Percentiles rank a stretch among this genome's conserved stretches.
phyloP scores from a whole-genome alignment of 2,329 filamentous ascomycete species.

The Epichloe sibirici region DNA sequence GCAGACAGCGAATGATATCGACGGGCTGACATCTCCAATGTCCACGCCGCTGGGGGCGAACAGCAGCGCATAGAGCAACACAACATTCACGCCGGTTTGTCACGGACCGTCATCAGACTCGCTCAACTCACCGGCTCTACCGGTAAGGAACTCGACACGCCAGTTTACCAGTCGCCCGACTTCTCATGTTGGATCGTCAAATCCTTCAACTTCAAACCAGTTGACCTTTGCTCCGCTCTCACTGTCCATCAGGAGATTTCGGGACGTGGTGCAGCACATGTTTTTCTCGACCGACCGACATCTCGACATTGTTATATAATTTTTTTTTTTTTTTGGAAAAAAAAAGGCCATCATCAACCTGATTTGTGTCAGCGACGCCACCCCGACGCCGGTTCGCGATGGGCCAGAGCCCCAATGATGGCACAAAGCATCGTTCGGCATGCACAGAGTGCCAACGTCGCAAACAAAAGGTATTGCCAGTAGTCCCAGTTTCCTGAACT shows the following conservation, averaged over 20 bases:
- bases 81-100: not conserved
- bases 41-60: not conserved
- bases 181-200: not conserved
- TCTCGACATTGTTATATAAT: not conserved
- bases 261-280: not conserved
- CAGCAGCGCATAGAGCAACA: not conserved
- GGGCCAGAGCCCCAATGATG: constrained; percentile 8
- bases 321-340: not conserved
- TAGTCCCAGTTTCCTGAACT: not conserved
- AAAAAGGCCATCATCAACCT: not conserved
- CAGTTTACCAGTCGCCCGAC: not conserved
- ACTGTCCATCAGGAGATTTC: not conserved
- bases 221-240: not conserved
- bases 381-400: constrained; percentile 3
- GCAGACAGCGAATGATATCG: not conserved
- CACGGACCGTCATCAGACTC: not conserved
- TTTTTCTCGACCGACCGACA: not conserved
- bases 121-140: not conserved
- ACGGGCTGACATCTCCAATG: not conserved
- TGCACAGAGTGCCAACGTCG: constrained; percentile 31
- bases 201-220: not conserved
- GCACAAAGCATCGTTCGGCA: constrained; percentile 18
- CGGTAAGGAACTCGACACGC: not conserved
- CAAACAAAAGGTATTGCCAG: constrained; percentile 23
- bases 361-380: not conserved